A percentile compares a stretch with the other conserved stretches of the same genome.
Conservation (phyloP, 129 eudicot genomes). For the Mikania micrantha region DNA sequence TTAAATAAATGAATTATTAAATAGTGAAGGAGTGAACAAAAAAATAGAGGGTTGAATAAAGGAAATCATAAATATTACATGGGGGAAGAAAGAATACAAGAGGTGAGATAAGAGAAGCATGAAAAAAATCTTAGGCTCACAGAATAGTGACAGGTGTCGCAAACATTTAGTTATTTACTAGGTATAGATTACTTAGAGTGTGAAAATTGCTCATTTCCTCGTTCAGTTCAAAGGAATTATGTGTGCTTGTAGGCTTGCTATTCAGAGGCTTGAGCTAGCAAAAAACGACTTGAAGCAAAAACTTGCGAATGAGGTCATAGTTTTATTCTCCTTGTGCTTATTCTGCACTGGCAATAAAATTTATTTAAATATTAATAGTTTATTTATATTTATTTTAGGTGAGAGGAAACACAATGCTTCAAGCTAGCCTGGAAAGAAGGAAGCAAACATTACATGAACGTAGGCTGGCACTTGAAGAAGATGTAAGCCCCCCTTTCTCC, state of each 20-base stretch:
- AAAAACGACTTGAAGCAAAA: slow-evolving; percentile 88
- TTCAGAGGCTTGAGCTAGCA: slow-evolving; percentile 84
- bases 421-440: slow-evolving; percentile 97
- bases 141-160: too few species aligned
- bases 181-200: not conserved
- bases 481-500: slow-evolving; percentile 40
- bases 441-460: slow-evolving; percentile 97
- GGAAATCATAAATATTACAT: too few species aligned
- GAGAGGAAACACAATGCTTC: slow-evolving; percentile 89
- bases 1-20: too few species aligned
- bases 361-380: not conserved
- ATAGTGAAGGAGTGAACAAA: too few species aligned
- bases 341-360: not conserved
- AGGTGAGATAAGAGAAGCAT: too few species aligned
- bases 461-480: slow-evolving; percentile 96
- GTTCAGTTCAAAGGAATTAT: not conserved
- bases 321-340: slow-evolving; percentile 6
- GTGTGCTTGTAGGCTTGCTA: slow-evolving; percentile 51
- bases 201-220: not conserved
- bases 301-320: slow-evolving; percentile 77
- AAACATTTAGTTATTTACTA: too few species aligned
- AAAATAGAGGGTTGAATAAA: too few species aligned
- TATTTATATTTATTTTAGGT: slow-evolving; percentile 54
- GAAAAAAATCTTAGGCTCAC: too few species aligned
- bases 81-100: too few species aligned